Evolutionary conservation across 2,329 filamentous ascomycete genomes (phyloP).

Genomic region (Thielaviopsis ethacetica): DNA sequence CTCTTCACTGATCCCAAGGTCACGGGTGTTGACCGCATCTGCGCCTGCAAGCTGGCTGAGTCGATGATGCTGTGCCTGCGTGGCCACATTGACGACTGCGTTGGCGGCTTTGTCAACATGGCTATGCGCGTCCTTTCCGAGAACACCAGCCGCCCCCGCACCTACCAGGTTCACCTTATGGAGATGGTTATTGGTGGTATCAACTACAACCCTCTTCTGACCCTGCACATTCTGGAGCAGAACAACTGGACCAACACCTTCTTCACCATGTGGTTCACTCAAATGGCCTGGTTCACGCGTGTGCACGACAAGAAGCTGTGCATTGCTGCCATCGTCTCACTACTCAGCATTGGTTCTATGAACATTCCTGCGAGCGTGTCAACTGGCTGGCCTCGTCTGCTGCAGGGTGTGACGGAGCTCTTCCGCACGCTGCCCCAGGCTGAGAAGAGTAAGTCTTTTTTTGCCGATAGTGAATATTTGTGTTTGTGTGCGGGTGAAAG

Average conservation of each 20-base stretch:
- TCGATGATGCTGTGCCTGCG: slow-evolving; percentile 92
- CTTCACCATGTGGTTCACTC: slow-evolving; percentile 96
- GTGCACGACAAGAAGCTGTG: slow-evolving; percentile 99
- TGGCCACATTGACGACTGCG: slow-evolving; percentile 72
- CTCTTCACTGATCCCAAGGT: slow-evolving; percentile 91
- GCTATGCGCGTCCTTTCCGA: slow-evolving; percentile 68
- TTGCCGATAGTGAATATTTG: background rate
- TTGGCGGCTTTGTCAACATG: slow-evolving; percentile 76
- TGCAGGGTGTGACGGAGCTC: slow-evolving; percentile 73
- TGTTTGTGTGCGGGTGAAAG: no score
- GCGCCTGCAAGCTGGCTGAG: slow-evolving; percentile 92
- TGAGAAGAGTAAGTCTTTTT: slow-evolving; percentile 51
- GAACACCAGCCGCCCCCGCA: slow-evolving; percentile 73
- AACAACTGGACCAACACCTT: slow-evolving; percentile 98
- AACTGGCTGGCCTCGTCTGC: slow-evolving; percentile 81
- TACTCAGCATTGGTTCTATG: slow-evolving; percentile 62
- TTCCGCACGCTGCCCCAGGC: slow-evolving; percentile 85
- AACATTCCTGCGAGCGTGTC: slow-evolving; percentile 87
- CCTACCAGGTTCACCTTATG: slow-evolving; percentile 90
- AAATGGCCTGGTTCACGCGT: slow-evolving; percentile 79
- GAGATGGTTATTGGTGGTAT: slow-evolving; percentile 98
- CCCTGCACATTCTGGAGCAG: slow-evolving; percentile 73
- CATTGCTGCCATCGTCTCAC: slow-evolving; percentile 77
- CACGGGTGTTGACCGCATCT: slow-evolving; percentile 85
- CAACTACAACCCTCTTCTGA: slow-evolving; percentile 84